phyloP scores from a whole-genome alignment of 2,329 filamentous ascomycete genomes.

The Didymella exigua region DNA sequence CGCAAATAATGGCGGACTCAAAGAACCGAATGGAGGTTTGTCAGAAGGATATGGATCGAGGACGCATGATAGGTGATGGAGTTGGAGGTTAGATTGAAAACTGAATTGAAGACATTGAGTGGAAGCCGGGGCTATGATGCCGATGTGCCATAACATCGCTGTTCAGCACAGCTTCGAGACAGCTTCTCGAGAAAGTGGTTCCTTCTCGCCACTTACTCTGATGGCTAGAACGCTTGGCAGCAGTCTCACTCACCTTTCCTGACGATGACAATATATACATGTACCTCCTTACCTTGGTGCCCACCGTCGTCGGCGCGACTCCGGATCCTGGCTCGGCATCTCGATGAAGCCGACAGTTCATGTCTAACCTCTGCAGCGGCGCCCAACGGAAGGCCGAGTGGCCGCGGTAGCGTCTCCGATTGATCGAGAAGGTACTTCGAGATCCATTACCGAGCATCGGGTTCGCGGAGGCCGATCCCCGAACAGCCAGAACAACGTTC shows the following conservation, averaged over 20 bases:
- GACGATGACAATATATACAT: neutral
- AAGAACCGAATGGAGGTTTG: too few relatives aligned
- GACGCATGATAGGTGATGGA: neutral
- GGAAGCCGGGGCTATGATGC: neutral
- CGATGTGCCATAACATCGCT: neutral
- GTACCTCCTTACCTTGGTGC: neutral
- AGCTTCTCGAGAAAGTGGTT: neutral
- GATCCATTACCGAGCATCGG: neutral
- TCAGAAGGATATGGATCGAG: neutral
- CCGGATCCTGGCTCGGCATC: constrained; percentile 5
- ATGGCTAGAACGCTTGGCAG: neutral
- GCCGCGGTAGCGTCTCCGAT: neutral
- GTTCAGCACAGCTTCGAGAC: neutral
- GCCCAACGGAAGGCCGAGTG: neutral
- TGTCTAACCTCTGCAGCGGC: constrained; percentile 7
- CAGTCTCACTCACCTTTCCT: neutral
- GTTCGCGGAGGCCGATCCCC: neutral
- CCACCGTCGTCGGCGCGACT: neutral
- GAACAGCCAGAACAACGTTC: neutral
- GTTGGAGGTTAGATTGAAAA: neutral
- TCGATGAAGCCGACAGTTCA: neutral
- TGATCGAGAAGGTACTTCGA: neutral
- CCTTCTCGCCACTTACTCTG: neutral
- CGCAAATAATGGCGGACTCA: too few relatives aligned
- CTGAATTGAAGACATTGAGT: neutral